Percentiles rank a stretch among this genome's conserved stretches.
Evolutionary conservation across 768 basidiomycete species (phyloP).

Genomic region (Tephrocybe sp.): DNA sequence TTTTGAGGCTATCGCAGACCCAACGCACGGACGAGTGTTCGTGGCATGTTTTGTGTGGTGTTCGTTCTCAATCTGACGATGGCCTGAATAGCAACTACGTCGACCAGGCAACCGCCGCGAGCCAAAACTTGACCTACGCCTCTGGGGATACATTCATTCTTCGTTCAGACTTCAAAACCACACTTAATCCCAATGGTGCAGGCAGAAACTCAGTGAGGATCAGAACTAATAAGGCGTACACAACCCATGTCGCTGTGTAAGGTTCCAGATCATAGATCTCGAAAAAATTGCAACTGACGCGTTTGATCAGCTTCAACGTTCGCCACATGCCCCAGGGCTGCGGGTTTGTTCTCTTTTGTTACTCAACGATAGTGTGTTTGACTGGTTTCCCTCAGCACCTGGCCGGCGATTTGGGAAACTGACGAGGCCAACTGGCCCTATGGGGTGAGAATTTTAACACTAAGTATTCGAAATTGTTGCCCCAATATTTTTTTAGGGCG

Average conservation of each 20-base stretch:
- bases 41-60: slow-evolving; percentile 11
- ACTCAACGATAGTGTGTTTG: neutral
- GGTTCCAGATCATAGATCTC: slow-evolving; percentile 16
- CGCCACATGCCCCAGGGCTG: slow-evolving; percentile 57
- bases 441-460: slow-evolving; percentile 14
- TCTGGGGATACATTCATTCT: slow-evolving; percentile 48
- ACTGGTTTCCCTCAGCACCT: slow-evolving; percentile 19
- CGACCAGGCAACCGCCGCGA: slow-evolving; percentile 34
- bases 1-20: slow-evolving; percentile 50
- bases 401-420: slow-evolving; percentile 46
- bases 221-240: slow-evolving; percentile 47
- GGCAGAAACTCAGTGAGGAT: slow-evolving; percentile 60
- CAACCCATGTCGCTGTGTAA: slow-evolving; percentile 51
- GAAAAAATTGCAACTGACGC: neutral
- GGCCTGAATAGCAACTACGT: slow-evolving; percentile 38
- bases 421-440: slow-evolving; percentile 39
- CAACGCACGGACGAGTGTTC: slow-evolving; percentile 64
- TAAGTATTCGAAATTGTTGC: neutral
- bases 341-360: slow-evolving; percentile 28
- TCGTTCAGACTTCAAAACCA: slow-evolving; percentile 46
- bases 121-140: slow-evolving; percentile 52
- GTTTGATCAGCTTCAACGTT: slow-evolving; percentile 29
- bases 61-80: neutral
- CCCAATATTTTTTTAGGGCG: slow-evolving; percentile 22
- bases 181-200: slow-evolving; percentile 40